These are phyloP conservation scores for Lepidium sativum DNA, from an alignment of 345 rosid species.

Conservation along the genomic window DNA sequence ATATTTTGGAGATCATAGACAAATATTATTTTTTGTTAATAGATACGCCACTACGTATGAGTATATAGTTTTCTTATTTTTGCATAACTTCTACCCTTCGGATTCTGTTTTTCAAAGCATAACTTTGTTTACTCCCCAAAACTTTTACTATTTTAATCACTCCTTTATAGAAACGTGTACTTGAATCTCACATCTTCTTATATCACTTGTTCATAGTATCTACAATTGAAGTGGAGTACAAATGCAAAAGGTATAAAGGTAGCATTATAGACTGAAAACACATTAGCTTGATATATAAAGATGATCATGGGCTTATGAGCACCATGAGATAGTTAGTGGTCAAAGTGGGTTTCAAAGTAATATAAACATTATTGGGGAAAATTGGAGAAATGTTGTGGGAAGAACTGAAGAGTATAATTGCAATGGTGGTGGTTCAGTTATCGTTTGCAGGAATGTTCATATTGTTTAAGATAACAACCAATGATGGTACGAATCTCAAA, in stretches of 20 bases:
- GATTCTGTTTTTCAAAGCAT: background rate
- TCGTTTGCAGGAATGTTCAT: conserved; percentile 26
- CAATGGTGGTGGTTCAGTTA: conserved; percentile 31
- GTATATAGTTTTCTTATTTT: no score
- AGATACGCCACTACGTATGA: no score
- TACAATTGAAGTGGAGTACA: conserved; percentile 15
- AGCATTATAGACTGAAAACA: background rate
- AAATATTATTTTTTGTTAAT: no score
- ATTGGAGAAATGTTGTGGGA: conserved; percentile 9
- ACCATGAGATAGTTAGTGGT: background rate
- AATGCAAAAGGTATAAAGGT: background rate
- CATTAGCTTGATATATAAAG: conserved; percentile 8
- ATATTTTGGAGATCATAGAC: no score
- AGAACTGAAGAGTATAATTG: conserved; percentile 16
- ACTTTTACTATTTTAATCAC: conserved; percentile 1
- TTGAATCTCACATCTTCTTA: background rate
- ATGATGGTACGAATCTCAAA: conserved; percentile 27
- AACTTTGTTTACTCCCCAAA: background rate
- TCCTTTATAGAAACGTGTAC: background rate
- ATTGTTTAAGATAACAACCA: conserved; percentile 29
- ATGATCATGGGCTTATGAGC: background rate
- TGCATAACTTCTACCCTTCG: conserved; percentile 4
- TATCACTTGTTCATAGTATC: background rate
- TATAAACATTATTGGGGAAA: background rate
- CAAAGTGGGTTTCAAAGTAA: background rate